Evolutionary conservation across 768 basidiomycete genomes (phyloP).

Genomic region (Rhizopogon vulgaris): DNA sequence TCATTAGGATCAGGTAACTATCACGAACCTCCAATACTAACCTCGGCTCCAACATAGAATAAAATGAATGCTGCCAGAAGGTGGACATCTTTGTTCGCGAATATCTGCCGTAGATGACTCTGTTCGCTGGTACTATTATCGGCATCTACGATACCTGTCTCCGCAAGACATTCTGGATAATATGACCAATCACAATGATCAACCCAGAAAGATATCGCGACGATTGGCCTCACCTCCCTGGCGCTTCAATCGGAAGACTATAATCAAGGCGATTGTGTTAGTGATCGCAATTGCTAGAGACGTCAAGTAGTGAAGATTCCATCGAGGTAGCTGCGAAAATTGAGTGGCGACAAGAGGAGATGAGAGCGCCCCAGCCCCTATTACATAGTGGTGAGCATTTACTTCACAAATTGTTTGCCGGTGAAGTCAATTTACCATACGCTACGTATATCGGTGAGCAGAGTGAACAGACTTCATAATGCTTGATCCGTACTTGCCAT

Average conservation of each 20-base stretch:
- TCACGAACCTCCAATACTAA: slow-evolving; percentile 36
- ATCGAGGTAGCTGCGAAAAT: slow-evolving; percentile 56
- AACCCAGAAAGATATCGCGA: neutral
- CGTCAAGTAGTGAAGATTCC: slow-evolving; percentile 75
- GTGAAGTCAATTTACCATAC: neutral
- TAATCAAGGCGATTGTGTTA: slow-evolving; percentile 46
- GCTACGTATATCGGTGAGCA: neutral
- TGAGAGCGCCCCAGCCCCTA: slow-evolving; percentile 60
- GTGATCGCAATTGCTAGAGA: slow-evolving; percentile 61
- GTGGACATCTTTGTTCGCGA: slow-evolving; percentile 49
- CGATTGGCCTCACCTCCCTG: slow-evolving; percentile 51
- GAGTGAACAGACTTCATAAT: neutral
- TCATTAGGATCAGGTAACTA: neutral
- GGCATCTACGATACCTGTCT: slow-evolving; percentile 43
- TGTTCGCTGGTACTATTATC: slow-evolving; percentile 30
- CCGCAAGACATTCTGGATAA: slow-evolving; percentile 41
- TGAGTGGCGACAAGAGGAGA: slow-evolving; percentile 79
- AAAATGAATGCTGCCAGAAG: slow-evolving; percentile 57
- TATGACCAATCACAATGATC: neutral
- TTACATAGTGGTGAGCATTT: neutral
- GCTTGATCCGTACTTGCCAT: slow-evolving; percentile 30
- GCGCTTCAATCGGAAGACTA: slow-evolving; percentile 60
- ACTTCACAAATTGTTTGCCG: neutral
- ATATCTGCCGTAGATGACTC: slow-evolving; percentile 44
- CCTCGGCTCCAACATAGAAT: slow-evolving; percentile 67